Evolutionary conservation across 1,284 basidiomycete species (phyloP), one percentile per base, ranked within the genome.

Genomic region (Trametes pubescens): DNA sequence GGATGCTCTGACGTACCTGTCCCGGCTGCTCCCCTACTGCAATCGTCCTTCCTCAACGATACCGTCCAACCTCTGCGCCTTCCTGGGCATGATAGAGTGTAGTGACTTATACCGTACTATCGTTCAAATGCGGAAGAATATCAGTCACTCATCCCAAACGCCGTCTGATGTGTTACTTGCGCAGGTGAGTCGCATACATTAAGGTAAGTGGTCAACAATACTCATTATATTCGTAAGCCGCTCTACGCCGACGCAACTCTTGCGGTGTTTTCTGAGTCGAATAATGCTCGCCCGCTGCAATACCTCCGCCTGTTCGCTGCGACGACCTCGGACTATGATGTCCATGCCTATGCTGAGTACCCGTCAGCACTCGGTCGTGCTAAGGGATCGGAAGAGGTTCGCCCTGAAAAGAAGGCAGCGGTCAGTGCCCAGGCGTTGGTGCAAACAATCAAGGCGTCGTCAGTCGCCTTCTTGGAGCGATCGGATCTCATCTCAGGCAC

Each of bases 81-180:
- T 64, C 43, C 35, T 68, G 62, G 60, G 44, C 52, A 46, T 54
- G 44, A 53, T 68, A 62, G 62, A 64, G 57, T 66, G 62, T 68
- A 68, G 64, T 51, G 62, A 68, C 60, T 32, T 68, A 52, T 68
- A 62, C 49, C 64, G 62, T 68, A 64, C 62, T 54, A 59, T 64
- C 60, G 43, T 66, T 48, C 67, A 64, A 59, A 64, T 64, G 60
- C 67, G 67, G 64, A 64, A 22, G 57, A 62, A 62, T 66, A 34
- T 40, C 60, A 68, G 53, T 58, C 67, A 58, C 51, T 58, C 62
- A 16, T 62, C 40, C 53, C 48, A 34, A 40, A 58, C 62, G 32
- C 62, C 64, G 59, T 59, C 53, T 68, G 67, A 68, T 65, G 59
- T 59, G 49, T 53, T 68, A 44, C 64, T 65, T 40, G 67, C 67